phyloP scores from a whole-genome alignment of 2,329 filamentous ascomycete species.

The Beauveria sp. region DNA sequence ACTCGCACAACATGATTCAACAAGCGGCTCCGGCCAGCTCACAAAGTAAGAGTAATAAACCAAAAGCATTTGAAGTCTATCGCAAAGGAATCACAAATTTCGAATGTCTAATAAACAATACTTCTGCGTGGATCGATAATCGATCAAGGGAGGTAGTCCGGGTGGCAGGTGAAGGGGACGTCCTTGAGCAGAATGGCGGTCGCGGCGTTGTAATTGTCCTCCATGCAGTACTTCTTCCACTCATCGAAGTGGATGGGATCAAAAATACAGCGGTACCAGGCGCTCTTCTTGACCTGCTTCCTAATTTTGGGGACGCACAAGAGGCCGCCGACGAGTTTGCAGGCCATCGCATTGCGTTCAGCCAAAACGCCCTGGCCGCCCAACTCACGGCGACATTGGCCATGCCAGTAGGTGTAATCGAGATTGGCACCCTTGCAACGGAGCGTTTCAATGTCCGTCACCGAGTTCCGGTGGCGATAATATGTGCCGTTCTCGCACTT shows the following conservation, averaged over 20 bases:
- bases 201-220: neutral
- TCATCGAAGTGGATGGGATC: neutral
- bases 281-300: neutral
- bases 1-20: too few species aligned
- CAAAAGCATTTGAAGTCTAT: too few species aligned
- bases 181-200: neutral
- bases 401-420: neutral
- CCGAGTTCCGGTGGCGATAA: neutral
- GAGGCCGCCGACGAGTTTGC: neutral
- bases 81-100: too few species aligned
- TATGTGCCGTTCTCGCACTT: neutral
- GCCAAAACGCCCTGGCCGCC: neutral
- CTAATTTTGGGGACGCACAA: neutral
- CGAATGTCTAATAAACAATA: neutral
- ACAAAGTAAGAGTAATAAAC: too few species aligned
- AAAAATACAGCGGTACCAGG: neutral
- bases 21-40: too few species aligned
- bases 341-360: neutral
- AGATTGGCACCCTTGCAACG: neutral
- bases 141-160: neutral
- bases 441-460: neutral
- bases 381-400: neutral
- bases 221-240: neutral
- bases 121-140: neutral
- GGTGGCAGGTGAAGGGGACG: neutral